phyloP scores from a whole-genome alignment of 1,139 yeast genomes.

The Candida buenavistaensis region DNA sequence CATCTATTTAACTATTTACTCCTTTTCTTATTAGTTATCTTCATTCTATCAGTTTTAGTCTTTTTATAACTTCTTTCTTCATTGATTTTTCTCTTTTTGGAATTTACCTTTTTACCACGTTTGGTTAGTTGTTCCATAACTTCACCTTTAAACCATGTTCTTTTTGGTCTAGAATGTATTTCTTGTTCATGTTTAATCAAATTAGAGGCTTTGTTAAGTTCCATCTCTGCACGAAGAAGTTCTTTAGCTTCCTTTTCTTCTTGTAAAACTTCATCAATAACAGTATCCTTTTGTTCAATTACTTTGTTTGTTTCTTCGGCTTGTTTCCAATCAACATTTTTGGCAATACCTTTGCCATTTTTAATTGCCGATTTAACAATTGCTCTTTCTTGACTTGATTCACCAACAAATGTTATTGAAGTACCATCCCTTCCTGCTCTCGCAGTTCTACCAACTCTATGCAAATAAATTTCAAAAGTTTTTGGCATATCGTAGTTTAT shows the following conservation, averaged over 20 bases:
- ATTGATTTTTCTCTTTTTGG: conserved; percentile 53
- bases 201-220: conserved; percentile 81
- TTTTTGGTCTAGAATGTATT: conserved; percentile 83
- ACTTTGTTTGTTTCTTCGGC: conserved; percentile 66
- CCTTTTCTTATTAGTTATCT: conserved; percentile 7
- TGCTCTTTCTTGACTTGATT: conserved; percentile 75
- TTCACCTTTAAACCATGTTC: conserved; percentile 91
- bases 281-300: conserved; percentile 57
- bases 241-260: conserved; percentile 92
- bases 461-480: conserved; percentile 83
- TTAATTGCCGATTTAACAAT: conserved; percentile 87
- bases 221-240: conserved; percentile 86
- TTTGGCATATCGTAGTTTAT: conserved; percentile 96
- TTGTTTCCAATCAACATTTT: conserved; percentile 83
- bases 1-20: conserved; percentile 4
- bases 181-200: conserved; percentile 77
- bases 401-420: conserved; percentile 92
- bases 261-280: conserved; percentile 72
- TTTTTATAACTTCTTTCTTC: conserved; percentile 63
- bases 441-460: conserved; percentile 99
- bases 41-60: conserved; percentile 63
- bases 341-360: conserved; percentile 65
- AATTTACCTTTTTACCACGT: conserved; percentile 46
- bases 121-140: conserved; percentile 47
- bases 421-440: conserved; percentile 98